Evolutionary conservation across 768 basidiomycete species (phyloP), one percentile per base, ranked within the genome.

Genomic region (Rhizopogon vesiculosus): DNA sequence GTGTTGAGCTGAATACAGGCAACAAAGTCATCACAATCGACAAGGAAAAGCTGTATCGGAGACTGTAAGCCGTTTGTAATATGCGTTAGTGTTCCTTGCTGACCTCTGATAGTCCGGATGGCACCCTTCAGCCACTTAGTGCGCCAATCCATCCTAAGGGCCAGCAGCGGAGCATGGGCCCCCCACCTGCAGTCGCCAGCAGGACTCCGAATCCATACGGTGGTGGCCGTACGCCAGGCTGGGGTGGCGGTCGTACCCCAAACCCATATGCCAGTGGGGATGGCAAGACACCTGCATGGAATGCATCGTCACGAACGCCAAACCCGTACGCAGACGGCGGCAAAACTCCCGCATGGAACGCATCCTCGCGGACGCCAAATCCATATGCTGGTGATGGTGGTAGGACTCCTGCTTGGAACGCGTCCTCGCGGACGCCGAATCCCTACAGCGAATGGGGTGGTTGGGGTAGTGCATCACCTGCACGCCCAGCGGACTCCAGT

Each of bases 1-100:
- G 97, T 42, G 93, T 99, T 13, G 97, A 98, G 70, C 75, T 99
- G n/a, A 76, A 81, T 57, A 86, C 93, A 13, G 88, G 87, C 40
- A 95, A 94, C 71, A 94, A 92, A 70, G 77, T 94, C 19, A 85
- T 99, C 56, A 87, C 86, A 40, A 85, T 98, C 55, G 88, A 90
- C 46, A 91, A 93, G 65, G 79, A 81, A 44, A 91, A 90, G 65
- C 70, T 96, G 18, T 79, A 82, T 59, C 79, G 86, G 54, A 80
- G 86, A 72, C 69, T 83, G 91, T 92, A 65, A 65, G 89, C 38
- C 8, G 16, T 16, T n/a, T 79, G 45, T 41, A n/a, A 25, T 39
- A 22, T 28, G 44, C 33, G 15, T 46, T 35, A 55, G 10, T 5
- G 22, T 25, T 31, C 16, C 5, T 43, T n/a, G 25, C 51, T 57